Conservation (phyloP, 768 basidiomycete genomes). For the Boletus rufocinnamomeus region DNA sequence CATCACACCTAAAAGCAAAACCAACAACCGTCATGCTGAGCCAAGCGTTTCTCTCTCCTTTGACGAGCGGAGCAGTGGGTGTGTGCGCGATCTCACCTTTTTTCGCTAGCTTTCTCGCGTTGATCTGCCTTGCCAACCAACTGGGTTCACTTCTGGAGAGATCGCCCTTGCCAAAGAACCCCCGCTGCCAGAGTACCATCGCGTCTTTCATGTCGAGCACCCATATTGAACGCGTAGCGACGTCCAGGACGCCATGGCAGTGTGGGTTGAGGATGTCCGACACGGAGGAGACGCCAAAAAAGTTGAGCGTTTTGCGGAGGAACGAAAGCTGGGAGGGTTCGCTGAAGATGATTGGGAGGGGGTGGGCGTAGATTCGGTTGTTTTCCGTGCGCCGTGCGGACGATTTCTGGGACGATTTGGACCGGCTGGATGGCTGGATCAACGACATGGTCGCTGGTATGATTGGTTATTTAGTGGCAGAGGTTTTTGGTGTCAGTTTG, state of each 20-base stretch:
- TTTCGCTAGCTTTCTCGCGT: slow-evolving; percentile 51
- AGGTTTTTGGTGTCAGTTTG: background rate
- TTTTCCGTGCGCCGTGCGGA: slow-evolving; percentile 60
- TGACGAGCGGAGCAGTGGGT: background rate
- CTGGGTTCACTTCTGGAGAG: slow-evolving; percentile 93
- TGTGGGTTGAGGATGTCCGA: slow-evolving; percentile 68
- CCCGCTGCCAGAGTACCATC: slow-evolving; percentile 77
- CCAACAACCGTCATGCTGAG: background rate
- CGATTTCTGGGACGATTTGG: slow-evolving; percentile 48
- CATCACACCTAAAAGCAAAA: slow-evolving; percentile 31
- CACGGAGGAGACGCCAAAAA: slow-evolving; percentile 56
- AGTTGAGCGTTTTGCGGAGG: slow-evolving; percentile 48
- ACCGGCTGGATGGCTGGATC: slow-evolving; percentile 42
- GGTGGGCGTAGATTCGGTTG: slow-evolving; percentile 66
- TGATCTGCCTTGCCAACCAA: slow-evolving; percentile 83
- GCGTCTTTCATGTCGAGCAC: slow-evolving; percentile 64
- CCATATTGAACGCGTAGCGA: slow-evolving; percentile 86
- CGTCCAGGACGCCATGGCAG: slow-evolving; percentile 77
- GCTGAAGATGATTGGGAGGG: slow-evolving; percentile 62
- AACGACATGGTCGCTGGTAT: slow-evolving; percentile 44
- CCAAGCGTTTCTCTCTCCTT: background rate
- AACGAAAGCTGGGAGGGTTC: slow-evolving; percentile 42
- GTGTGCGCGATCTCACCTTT: slow-evolving; percentile 46
- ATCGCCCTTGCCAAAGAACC: slow-evolving; percentile 98
- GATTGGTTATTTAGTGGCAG: background rate